Percentiles rank a stretch among this genome's conserved stretches.
These are phyloP conservation scores for Fusarium subtropicale DNA, from an alignment of 2,329 filamentous ascomycete genomes.

Conservation along the genomic window DNA sequence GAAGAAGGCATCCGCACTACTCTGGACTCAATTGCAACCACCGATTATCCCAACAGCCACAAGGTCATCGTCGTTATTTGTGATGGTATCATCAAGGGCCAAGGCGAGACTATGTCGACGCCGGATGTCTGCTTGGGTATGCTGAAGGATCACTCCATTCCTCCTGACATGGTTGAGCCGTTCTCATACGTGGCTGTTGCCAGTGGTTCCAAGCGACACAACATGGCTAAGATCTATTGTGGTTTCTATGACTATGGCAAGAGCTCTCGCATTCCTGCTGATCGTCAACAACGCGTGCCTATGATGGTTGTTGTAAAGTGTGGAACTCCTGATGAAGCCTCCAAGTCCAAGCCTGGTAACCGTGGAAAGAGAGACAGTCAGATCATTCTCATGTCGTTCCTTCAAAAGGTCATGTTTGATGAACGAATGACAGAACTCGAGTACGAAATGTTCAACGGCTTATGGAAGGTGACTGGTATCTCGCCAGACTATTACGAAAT, in stretches of 20 bases:
- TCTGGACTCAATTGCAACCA: conserved; percentile 94
- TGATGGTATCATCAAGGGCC: conserved; percentile 96
- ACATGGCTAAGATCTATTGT: conserved; percentile 98
- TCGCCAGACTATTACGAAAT: conserved; percentile 98
- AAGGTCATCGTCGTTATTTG: conserved; percentile 97
- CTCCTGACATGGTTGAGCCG: conserved; percentile 83
- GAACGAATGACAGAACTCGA: conserved; percentile 99
- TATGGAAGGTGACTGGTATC: conserved; percentile 99
- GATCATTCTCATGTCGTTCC: conserved; percentile 98
- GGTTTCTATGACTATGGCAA: conserved; percentile 98
- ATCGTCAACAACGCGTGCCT: conserved; percentile 95
- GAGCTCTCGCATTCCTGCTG: conserved; percentile 79
- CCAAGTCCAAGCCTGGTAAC: conserved; percentile 90
- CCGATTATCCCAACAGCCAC: conserved; percentile 99
- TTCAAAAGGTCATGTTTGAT: conserved; percentile 99
- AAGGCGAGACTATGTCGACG: conserved; percentile 87
- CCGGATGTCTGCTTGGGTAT: conserved; percentile 91
- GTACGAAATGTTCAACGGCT: conserved; percentile 99
- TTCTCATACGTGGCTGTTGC: conserved; percentile 98
- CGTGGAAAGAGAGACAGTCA: conserved; percentile 99
- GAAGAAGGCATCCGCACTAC: conserved; percentile 93
- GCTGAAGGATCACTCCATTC: conserved; percentile 90
- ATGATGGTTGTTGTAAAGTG: conserved; percentile 98
- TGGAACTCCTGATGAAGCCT: conserved; percentile 87
- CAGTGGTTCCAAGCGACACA: conserved; percentile 95